phyloP scores from a whole-genome alignment of 495 filamentous ascomycete genomes.

The Apodospora peruviana region DNA sequence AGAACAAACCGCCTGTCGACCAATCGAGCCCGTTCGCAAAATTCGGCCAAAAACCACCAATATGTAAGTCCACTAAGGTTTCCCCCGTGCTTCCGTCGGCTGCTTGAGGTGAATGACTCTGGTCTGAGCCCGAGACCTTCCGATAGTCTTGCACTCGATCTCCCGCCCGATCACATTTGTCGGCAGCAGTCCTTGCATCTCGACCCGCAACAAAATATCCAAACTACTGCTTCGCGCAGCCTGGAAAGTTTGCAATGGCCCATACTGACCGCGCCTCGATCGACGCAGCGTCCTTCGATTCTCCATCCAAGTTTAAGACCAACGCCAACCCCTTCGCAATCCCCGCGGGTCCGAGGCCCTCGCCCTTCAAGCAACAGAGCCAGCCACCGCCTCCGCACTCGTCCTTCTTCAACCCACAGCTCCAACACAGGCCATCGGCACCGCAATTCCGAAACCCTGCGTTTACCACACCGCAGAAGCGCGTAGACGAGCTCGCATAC shows the following conservation, averaged over 20 bases:
- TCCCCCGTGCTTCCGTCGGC: too few relatives aligned
- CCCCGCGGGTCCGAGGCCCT: constrained; percentile 9
- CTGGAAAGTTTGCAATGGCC: too few relatives aligned
- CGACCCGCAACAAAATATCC: too few relatives aligned
- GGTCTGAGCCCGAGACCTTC: too few relatives aligned
- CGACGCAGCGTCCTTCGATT: constrained; percentile 21
- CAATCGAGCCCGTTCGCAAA: constrained; percentile 41
- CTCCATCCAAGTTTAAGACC: constrained; percentile 15
- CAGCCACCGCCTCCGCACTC: constrained; percentile 29
- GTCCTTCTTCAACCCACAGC: constrained; percentile 32
- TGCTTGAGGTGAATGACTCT: too few relatives aligned
- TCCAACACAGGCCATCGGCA: constrained; percentile 29
- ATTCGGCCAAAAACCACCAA: constrained; percentile 20
- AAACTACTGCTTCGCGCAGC: too few relatives aligned
- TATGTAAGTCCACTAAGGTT: constrained; percentile 26
- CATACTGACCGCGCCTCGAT: constrained; percentile 6
- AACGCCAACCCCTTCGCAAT: constrained; percentile 25
- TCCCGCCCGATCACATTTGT: too few relatives aligned
- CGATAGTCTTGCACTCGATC: too few relatives aligned
- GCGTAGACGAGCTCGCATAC: constrained; percentile 55
- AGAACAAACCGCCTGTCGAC: constrained; percentile 38
- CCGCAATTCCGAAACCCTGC: constrained; percentile 59
- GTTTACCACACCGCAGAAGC: constrained; percentile 77
- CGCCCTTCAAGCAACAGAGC: constrained; percentile 26
- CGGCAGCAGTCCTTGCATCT: too few relatives aligned